These are phyloP conservation scores for Parafenestella ontariensis DNA, from an alignment of 2,329 filamentous ascomycete species.

Conservation along the genomic window DNA sequence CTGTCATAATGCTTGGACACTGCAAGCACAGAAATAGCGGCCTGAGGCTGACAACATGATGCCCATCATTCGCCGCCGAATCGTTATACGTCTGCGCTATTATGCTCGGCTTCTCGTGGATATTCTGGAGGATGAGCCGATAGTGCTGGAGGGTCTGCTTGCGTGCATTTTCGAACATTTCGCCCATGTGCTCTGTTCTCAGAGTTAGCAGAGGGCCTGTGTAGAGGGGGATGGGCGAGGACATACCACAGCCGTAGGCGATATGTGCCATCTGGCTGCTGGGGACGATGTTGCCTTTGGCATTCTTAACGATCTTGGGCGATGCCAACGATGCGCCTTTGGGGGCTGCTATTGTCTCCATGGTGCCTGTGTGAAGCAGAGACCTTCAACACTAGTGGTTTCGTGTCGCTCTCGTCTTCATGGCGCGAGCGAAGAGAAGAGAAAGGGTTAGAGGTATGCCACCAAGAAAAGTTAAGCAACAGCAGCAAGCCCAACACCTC, in stretches of 20 bases:
- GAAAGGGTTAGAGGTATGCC: neutral
- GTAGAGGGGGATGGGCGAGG: neutral
- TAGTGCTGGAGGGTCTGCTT: conserved; percentile 75
- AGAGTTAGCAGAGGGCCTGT: conserved; percentile 23
- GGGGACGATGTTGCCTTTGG: conserved; percentile 49
- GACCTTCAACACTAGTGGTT: neutral
- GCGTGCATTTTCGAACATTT: conserved; percentile 70
- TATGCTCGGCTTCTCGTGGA: conserved; percentile 72
- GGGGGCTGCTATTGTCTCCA: conserved; percentile 51
- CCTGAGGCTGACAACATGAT: conserved; percentile 60
- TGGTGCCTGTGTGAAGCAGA: conserved; percentile 24
- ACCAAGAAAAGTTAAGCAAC: neutral
- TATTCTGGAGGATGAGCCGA: conserved; percentile 72
- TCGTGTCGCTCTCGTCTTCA: conserved; percentile 7
- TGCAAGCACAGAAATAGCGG: conserved; percentile 67
- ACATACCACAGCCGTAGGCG: conserved; percentile 53
- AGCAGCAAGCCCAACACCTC: neutral
- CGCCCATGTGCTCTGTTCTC: conserved; percentile 72
- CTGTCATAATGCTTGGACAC: conserved; percentile 72
- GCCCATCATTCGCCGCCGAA: conserved; percentile 56
- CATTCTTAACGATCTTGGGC: conserved; percentile 54
- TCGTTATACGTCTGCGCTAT: conserved; percentile 68
- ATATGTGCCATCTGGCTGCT: conserved; percentile 51
- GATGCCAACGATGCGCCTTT: conserved; percentile 50
- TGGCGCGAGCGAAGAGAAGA: conserved; percentile 8